Conservation (phyloP, 2,329 filamentous ascomycete species). For the Rhytidhysteron rufulum region DNA sequence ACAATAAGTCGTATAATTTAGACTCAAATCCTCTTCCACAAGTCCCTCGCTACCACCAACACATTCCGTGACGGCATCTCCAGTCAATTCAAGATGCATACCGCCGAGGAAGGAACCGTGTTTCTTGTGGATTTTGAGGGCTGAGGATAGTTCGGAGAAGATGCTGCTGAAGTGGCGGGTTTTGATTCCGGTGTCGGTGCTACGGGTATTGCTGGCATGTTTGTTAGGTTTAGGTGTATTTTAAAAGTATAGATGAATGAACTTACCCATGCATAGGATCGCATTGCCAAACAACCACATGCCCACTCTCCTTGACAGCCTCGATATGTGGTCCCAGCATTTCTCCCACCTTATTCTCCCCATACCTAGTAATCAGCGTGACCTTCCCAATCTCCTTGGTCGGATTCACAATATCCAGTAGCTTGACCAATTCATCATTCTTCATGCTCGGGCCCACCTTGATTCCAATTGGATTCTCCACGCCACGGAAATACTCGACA, state of each 20-base stretch:
- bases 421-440: conserved; percentile 66
- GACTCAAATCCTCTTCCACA: conserved; percentile 79
- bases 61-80: conserved; percentile 94
- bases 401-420: conserved; percentile 86
- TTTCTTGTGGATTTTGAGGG: conserved; percentile 78
- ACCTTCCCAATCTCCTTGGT: conserved; percentile 81
- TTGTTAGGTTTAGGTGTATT: conserved; percentile 1
- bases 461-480: conserved; percentile 93
- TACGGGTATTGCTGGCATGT: conserved; percentile 51
- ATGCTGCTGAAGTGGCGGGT: conserved; percentile 90
- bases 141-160: conserved; percentile 78
- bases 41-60: conserved; percentile 84
- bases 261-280: conserved; percentile 90
- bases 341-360: conserved; percentile 68
- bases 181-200: conserved; percentile 76
- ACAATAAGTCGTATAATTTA: conserved; percentile 94
- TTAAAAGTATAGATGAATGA: neutral
- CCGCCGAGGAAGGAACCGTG: conserved; percentile 85
- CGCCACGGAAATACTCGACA: conserved; percentile 94
- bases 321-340: conserved; percentile 83
- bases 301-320: conserved; percentile 75
- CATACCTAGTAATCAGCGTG: conserved; percentile 93
- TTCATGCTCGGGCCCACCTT: conserved; percentile 90
- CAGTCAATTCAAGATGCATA: conserved; percentile 91
- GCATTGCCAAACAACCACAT: conserved; percentile 89